A percentile compares a stretch with the other conserved stretches of the same genome.
Conservation (phyloP, 495 filamentous ascomycete genomes). For the Copromyces sp. region DNA sequence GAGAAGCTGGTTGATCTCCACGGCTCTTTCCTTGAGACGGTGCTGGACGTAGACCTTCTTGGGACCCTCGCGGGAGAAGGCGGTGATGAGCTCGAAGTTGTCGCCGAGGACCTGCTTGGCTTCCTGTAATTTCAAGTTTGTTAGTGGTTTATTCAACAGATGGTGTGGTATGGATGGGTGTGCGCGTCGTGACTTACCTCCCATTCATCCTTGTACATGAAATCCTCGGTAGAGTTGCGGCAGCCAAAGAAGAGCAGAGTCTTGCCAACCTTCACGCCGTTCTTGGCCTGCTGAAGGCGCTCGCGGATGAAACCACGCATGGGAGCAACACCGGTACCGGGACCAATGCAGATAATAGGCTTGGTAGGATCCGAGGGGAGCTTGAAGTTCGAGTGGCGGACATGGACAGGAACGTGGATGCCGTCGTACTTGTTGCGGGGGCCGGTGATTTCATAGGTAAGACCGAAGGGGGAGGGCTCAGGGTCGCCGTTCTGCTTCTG, state of each 20-base stretch:
- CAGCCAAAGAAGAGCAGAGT: conserved; percentile 94
- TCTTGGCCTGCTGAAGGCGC: conserved; percentile 66
- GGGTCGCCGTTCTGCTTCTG: conserved; percentile 93
- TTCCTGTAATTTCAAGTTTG: conserved; percentile 38
- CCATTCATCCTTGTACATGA: conserved; percentile 86
- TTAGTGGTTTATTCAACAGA: neutral
- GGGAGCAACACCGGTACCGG: conserved; percentile 92
- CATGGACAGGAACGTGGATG: conserved; percentile 88
- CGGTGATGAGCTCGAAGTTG: conserved; percentile 76
- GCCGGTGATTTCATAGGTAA: conserved; percentile 81
- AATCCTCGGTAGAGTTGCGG: conserved; percentile 75
- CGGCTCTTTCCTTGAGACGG: conserved; percentile 68
- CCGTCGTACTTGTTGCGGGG: conserved; percentile 97
- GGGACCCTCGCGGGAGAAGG: conserved; percentile 78
- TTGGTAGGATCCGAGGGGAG: conserved; percentile 89
- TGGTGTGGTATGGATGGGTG: neutral
- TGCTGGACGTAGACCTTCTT: conserved; percentile 98
- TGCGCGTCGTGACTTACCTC: conserved; percentile 51
- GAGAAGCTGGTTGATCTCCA: conserved; percentile 80
- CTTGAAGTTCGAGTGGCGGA: conserved; percentile 99
- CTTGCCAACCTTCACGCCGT: conserved; percentile 77
- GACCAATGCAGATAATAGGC: conserved; percentile 92
- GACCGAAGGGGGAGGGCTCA: conserved; percentile 72
- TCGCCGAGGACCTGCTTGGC: conserved; percentile 76
- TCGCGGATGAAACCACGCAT: conserved; percentile 96